These are phyloP conservation scores for Candida ovalis DNA, from an alignment of 805 yeast genomes.

Conservation along the genomic window DNA sequence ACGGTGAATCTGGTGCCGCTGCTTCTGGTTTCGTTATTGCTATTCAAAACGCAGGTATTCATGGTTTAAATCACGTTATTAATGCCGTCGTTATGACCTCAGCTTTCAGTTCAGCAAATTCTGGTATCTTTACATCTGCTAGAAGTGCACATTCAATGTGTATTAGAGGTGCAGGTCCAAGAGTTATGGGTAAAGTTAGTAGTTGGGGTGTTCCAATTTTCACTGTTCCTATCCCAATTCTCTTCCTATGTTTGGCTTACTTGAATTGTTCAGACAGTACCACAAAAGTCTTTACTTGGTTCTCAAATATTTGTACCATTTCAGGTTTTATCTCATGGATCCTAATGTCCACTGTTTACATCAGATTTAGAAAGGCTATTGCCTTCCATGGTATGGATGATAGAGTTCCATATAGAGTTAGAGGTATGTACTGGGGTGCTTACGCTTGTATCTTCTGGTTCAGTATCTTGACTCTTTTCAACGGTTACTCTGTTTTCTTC, in stretches of 20 bases:
- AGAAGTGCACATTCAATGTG: slow-evolving; percentile 1
- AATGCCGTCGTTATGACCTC: slow-evolving; percentile 38
- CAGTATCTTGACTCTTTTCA: slow-evolving; percentile 49
- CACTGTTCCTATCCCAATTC: slow-evolving; percentile 39
- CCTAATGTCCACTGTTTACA: slow-evolving; percentile 46
- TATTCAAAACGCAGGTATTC: slow-evolving; percentile 32
- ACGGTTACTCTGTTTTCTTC: slow-evolving; percentile 61
- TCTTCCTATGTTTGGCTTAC: slow-evolving; percentile 45
- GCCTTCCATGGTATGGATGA: slow-evolving; percentile 46
- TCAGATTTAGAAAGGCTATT: slow-evolving; percentile 65
- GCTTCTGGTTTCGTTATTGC: slow-evolving; percentile 41
- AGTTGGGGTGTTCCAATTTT: slow-evolving; percentile 55
- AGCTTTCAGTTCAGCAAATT: slow-evolving; percentile 24
- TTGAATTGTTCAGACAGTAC: slow-evolving; percentile 52
- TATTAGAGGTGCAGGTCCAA: slow-evolving; percentile 1
- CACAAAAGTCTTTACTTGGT: slow-evolving; percentile 57
- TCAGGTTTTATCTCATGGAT: slow-evolving; percentile 69
- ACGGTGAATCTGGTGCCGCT: slow-evolving; percentile 16
- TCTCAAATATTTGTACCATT: slow-evolving; percentile 60
- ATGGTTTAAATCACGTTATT: slow-evolving; percentile 34
- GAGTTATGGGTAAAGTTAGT: slow-evolving; percentile 18
- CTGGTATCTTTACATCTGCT: neutral
- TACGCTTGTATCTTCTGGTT: slow-evolving; percentile 47
- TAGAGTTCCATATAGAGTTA: slow-evolving; percentile 55
- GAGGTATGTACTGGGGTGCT: slow-evolving; percentile 54